Evolutionary conservation across 2,329 filamentous ascomycete genomes (phyloP), one percentile per base, ranked within the genome.

Genomic region (Pseudogymnoascus sp.): DNA sequence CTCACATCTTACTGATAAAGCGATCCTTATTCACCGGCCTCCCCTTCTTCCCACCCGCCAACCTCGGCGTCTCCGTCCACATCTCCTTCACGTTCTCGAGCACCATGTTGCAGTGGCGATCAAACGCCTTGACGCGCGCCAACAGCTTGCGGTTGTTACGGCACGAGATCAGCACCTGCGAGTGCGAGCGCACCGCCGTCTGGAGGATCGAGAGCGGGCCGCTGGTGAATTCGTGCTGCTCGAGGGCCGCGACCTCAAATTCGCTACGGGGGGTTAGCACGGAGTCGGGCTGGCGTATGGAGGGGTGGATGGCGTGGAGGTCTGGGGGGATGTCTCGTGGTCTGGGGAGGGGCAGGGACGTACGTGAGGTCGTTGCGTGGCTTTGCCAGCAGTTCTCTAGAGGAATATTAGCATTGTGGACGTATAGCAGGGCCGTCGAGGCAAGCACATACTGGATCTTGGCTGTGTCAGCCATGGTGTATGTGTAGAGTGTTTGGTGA

Each of bases 71-170:
- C 77, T 99, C 94, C 8, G 92, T 96, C 94, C 94, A 99, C 92
- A 99, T 97, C 78, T 99, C 94, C 81, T 95, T 95, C 41, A 95
- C 91, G 67, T 96, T 96, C 79, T 96, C 91, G 55, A 96, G 79
- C 3, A 96, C 89, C 94, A 99, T 97, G 77, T 99, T 99, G 83
- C 92, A 97, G 76, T 99, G 94, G 63, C 94, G 83, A 76, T 99
- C 94, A 73, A 99, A 99, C 5, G 94, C 94, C 80, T 99, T 99
- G 71, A 99, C 92, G 65, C 94, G 88, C 58, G 92, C 94, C 60
- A 99, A 86, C 55, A 99, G 82, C 80, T 99, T 99, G 76, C 92
- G 89, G 80, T 97, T 97, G 83, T 96, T 96, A 66, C 94, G 91
- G 77, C 92, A 92, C 59, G 90, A 96, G 72, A 99, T 96, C 65